Percentiles rank a stretch among this genome's conserved stretches.
phyloP scores from a whole-genome alignment of 169 alveolate genomes.

The Plasmodium blacklocki region DNA sequence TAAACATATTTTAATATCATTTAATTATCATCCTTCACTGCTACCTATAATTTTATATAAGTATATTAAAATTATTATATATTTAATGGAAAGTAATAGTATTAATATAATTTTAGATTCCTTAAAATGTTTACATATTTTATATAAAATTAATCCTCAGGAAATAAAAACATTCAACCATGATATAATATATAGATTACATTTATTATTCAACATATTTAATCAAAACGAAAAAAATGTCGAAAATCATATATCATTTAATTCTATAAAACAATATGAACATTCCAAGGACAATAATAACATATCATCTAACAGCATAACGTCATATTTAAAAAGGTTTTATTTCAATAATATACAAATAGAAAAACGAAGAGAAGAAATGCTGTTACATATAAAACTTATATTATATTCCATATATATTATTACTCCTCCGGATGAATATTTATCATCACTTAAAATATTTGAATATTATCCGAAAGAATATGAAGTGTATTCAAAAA shows the following conservation, averaged over 20 bases:
- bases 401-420: constrained; percentile 30
- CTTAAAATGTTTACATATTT: constrained; percentile 32
- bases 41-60: constrained; percentile 44
- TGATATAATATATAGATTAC: constrained; percentile 64
- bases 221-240: constrained; percentile 12
- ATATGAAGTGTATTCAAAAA: constrained; percentile 34
- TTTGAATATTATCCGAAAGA: constrained; percentile 43
- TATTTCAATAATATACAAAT: constrained; percentile 28
- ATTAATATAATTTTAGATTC: constrained; percentile 39
- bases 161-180: constrained; percentile 33
- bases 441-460: constrained; percentile 22
- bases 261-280: not conserved
- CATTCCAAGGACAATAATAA: not conserved
- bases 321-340: constrained; percentile 29
- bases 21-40: constrained; percentile 46
- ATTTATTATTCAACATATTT: constrained; percentile 49
- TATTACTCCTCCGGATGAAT: constrained; percentile 5
- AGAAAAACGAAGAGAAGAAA: constrained; percentile 24
- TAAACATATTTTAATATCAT: constrained; percentile 29
- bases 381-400: constrained; percentile 42
- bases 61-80: constrained; percentile 34
- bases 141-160: constrained; percentile 35
- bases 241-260: not conserved
- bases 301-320: constrained; percentile 20
- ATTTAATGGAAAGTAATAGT: constrained; percentile 37